Evolutionary conservation across 352 stramenopile genomes (phyloP).

Genomic region (Globisporangium uncinulatum): DNA sequence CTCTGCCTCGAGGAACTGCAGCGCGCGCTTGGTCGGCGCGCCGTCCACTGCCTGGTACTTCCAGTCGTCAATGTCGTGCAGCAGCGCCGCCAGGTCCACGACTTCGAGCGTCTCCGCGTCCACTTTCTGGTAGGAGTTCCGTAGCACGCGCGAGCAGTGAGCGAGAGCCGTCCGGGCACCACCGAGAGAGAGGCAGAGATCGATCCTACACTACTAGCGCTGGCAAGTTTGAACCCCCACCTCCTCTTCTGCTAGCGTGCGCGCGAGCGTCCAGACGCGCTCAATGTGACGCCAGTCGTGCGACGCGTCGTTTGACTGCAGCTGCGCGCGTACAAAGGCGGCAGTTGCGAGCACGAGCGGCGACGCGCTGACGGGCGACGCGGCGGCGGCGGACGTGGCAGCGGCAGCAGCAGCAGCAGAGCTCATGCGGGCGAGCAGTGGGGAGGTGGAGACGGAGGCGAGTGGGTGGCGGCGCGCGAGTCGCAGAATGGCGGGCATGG

Average conservation of each 20-base stretch:
- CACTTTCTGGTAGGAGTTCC: too few relatives aligned
- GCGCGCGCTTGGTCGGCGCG: not conserved
- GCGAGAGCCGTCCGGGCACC: too few relatives aligned
- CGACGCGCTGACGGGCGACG: conserved; percentile 59
- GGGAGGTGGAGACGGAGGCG: not conserved
- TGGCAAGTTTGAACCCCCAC: conserved; percentile 16
- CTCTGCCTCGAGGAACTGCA: conserved; percentile 12
- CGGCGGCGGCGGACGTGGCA: conserved; percentile 15
- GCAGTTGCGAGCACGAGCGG: conserved; percentile 13
- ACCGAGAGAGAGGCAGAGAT: too few relatives aligned
- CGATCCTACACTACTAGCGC: not conserved
- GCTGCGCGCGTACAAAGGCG: not conserved
- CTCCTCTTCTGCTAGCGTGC: conserved; percentile 71
- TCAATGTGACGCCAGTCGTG: conserved; percentile 88
- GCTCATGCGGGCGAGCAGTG: not conserved
- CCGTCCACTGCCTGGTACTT: conserved; percentile 25
- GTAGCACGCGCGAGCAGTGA: too few relatives aligned
- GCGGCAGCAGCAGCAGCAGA: not conserved
- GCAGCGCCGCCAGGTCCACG: conserved; percentile 76
- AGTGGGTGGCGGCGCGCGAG: not conserved
- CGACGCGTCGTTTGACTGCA: conserved; percentile 65
- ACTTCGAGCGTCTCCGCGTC: conserved; percentile 51
- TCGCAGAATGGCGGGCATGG: conserved; percentile 1
- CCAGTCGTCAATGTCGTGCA: conserved; percentile 91
- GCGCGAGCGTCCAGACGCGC: conserved; percentile 76